Evolutionary conservation across 495 filamentous ascomycete genomes (phyloP).

Genomic region (Aspergillus kassunensis): DNA sequence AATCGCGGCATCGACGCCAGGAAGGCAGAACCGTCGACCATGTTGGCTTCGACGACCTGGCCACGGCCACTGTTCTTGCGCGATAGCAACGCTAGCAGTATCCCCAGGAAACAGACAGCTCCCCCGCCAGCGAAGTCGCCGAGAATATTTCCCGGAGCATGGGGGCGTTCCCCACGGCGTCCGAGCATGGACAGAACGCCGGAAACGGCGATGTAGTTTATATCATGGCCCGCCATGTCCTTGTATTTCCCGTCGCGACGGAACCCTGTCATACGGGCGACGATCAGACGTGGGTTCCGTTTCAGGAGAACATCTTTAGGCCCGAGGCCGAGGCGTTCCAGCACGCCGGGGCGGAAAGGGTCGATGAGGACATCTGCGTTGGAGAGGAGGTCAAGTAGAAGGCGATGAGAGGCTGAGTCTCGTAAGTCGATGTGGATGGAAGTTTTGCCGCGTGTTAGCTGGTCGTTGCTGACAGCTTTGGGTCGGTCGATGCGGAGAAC

Average conservation of each 20-base stretch:
- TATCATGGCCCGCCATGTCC: constrained; percentile 93
- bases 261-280: constrained; percentile 85
- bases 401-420: constrained; percentile 50
- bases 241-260: constrained; percentile 79
- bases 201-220: constrained; percentile 91
- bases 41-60: constrained; percentile 90
- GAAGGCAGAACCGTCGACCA: constrained; percentile 86
- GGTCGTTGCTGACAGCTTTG: constrained; percentile 47
- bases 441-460: constrained; percentile 71
- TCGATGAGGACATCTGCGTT: constrained; percentile 80
- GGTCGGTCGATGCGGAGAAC: constrained; percentile 84
- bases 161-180: constrained; percentile 60
- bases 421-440: constrained; percentile 78
- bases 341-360: constrained; percentile 84
- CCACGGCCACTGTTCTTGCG: constrained; percentile 57
- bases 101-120: constrained; percentile 63
- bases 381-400: constrained; percentile 61
- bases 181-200: constrained; percentile 78
- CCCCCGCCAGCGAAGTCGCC: constrained; percentile 92
- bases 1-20: constrained; percentile 73
- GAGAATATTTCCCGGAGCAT: constrained; percentile 76
- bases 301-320: constrained; percentile 58
- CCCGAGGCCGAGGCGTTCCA: constrained; percentile 75
- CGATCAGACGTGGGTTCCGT: constrained; percentile 71
- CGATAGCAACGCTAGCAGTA: constrained; percentile 42